Evolutionary conservation across 345 rosid genomes (phyloP).

Genomic region (Alliaria petiolata): DNA sequence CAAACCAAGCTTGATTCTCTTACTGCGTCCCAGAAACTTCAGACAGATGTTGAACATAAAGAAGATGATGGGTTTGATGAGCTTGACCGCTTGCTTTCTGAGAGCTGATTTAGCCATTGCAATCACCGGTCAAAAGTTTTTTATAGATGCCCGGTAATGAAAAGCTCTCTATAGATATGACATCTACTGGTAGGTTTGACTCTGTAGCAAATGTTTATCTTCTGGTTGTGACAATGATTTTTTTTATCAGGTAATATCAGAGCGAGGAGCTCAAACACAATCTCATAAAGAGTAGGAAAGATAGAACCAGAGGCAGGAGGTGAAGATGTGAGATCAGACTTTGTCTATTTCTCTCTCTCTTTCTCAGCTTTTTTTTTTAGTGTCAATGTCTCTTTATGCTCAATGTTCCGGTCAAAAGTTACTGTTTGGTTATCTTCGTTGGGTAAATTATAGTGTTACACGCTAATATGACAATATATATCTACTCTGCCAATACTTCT

Average conservation of each 20-base stretch:
- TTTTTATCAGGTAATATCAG: no score
- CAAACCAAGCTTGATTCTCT: conserved; percentile 41
- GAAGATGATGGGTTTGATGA: conserved; percentile 38
- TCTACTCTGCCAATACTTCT: background rate
- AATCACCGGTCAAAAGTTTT: background rate
- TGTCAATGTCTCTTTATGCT: conserved; percentile 13
- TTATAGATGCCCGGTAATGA: no score
- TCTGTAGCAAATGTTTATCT: no score
- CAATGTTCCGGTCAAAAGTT: background rate
- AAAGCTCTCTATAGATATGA: no score
- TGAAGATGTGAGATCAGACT: conserved; percentile 1
- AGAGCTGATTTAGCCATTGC: conserved; percentile 7
- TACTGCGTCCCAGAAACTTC: background rate
- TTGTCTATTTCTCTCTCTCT: background rate
- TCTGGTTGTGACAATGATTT: no score
- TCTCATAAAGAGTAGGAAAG: conserved; percentile 40
- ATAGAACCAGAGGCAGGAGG: conserved; percentile 10
- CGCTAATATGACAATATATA: background rate
- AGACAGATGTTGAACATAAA: background rate
- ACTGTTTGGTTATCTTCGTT: background rate
- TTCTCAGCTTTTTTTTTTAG: background rate
- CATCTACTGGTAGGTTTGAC: no score
- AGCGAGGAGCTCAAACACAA: no score
- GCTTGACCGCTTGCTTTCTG: conserved; percentile 38
- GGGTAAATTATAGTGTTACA: background rate